Evolutionary conservation across 2,329 filamentous ascomycete species (phyloP), one percentile per base, ranked within the genome.

Genomic region (Pseudogymnoascus sp.): DNA sequence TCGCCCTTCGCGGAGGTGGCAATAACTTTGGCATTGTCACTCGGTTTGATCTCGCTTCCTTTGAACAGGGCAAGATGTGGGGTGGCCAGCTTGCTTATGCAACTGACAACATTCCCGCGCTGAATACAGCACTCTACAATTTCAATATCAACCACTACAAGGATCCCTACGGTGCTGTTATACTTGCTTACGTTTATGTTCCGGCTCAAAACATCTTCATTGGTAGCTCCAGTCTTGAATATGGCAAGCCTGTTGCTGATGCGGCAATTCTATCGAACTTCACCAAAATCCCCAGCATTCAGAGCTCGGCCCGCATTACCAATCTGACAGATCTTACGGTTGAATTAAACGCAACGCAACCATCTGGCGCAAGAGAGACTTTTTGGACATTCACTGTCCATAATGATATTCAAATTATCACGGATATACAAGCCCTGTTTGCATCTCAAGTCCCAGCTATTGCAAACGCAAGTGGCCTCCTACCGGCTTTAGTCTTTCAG

Each of bases 21-120:
- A 41, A 41, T 18, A 76, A 75, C 62, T 75, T 75, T 43, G 74
- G 73, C 6, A 68, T 76, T 15, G 68, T 76, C 4, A 75, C 71
- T 14, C 47, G 18, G 5, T 61, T 61, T 25, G 50, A 18, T 2
- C 20, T 81, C 9, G 71, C 76, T 63, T 75, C 75, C 0, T 73
- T 62, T 22, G 58, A 61, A 38, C 61, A 63, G 18, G 62, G 62
- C 9, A 14, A 4, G 36, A 57, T 57, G 12, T 7, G n/a, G 62
- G 57, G 22, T 25, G 22, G 22, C 22, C 22, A 25, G 22, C 22
- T 25, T 25, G 22, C 22, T 25, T 25, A 25, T 25, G 4, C 22
- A 25, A 4, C 22, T 25, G 22, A 25, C 22, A 25, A 25, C 22
- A 25, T 25, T 1, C 6, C 9, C 20, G n/a, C 18, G 6, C 9